phyloP scores from a whole-genome alignment of 768 basidiomycete species.

The Lactarius hengduanensis region DNA sequence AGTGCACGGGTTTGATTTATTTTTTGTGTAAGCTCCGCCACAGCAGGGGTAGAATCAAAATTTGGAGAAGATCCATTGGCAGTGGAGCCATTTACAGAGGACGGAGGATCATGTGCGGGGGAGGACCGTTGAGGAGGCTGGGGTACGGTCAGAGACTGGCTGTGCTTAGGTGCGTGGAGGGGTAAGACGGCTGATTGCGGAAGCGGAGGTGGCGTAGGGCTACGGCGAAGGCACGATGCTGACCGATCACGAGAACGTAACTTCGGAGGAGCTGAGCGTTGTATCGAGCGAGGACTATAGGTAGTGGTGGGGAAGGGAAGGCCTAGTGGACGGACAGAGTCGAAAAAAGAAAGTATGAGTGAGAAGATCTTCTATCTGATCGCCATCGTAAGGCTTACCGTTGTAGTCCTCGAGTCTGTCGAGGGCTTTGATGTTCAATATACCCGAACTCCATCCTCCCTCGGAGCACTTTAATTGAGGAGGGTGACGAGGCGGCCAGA shows the following conservation, averaged over 20 bases:
- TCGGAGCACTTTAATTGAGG: conserved; percentile 57
- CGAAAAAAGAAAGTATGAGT: conserved; percentile 25
- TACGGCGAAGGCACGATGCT: conserved; percentile 41
- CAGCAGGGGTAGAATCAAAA: conserved; percentile 63
- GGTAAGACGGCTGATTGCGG: conserved; percentile 81
- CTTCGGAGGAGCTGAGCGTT: conserved; percentile 52
- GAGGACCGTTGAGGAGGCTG: conserved; percentile 27
- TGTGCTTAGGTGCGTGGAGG: conserved; percentile 57
- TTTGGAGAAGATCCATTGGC: conserved; percentile 39
- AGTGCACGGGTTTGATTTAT: conserved; percentile 61
- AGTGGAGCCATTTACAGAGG: conserved; percentile 20
- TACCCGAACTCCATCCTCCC: conserved; percentile 75
- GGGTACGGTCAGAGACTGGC: conserved; percentile 31
- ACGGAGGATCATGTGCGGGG: conserved; percentile 19
- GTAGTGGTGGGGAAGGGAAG: conserved; percentile 30
- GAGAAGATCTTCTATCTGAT: conserved; percentile 31
- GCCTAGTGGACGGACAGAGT: conserved; percentile 9
- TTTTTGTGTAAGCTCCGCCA: conserved; percentile 73
- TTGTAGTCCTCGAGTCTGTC: conserved; percentile 68
- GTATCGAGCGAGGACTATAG: conserved; percentile 24
- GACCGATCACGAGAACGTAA: conserved; percentile 42
- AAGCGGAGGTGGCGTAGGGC: conserved; percentile 76
- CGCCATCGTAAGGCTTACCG: conserved; percentile 46
- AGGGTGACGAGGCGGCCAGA: conserved; percentile 65
- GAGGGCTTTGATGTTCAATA: conserved; percentile 69